These are phyloP conservation scores for Lachnellula hyalina DNA, from an alignment of 2,329 filamentous ascomycete genomes.

Conservation along the genomic window DNA sequence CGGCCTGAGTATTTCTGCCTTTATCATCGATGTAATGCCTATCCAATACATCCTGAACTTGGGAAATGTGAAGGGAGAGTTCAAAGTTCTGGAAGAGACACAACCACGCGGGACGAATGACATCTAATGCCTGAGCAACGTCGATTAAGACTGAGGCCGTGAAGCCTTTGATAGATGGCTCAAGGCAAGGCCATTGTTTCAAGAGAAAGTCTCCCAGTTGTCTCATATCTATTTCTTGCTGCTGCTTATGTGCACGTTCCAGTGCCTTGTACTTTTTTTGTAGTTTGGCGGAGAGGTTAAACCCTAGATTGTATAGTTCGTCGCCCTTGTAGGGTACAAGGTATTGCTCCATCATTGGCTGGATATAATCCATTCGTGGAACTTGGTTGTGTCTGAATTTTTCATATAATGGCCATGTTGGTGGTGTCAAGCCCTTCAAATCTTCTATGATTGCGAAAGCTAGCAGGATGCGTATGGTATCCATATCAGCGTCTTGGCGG, in stretches of 20 bases:
- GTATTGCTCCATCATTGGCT: constrained; percentile 31
- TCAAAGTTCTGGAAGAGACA: constrained; percentile 44
- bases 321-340: constrained; percentile 27
- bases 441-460: constrained; percentile 39
- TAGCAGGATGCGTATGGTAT: constrained; percentile 38
- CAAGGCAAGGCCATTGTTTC: constrained; percentile 40
- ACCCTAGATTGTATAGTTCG: constrained; percentile 9
- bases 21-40: constrained; percentile 13
- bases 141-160: constrained; percentile 33
- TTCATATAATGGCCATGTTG: constrained; percentile 32
- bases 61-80: constrained; percentile 38
- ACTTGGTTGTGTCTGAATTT: constrained; percentile 33
- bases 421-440: constrained; percentile 35
- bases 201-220: constrained; percentile 38
- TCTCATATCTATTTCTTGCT: constrained; percentile 33
- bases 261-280: constrained; percentile 19
- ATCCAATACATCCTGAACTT: constrained; percentile 39
- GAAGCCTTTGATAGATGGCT: constrained; percentile 31
- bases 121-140: constrained; percentile 33
- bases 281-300: constrained; percentile 8
- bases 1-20: not conserved
- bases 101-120: constrained; percentile 42
- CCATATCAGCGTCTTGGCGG: constrained; percentile 33
- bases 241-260: constrained; percentile 28
- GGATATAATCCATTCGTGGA: constrained; percentile 31